These are phyloP conservation scores for Boletus rufocinnamomeus DNA, from an alignment of 768 basidiomycete genomes.

Conservation along the genomic window DNA sequence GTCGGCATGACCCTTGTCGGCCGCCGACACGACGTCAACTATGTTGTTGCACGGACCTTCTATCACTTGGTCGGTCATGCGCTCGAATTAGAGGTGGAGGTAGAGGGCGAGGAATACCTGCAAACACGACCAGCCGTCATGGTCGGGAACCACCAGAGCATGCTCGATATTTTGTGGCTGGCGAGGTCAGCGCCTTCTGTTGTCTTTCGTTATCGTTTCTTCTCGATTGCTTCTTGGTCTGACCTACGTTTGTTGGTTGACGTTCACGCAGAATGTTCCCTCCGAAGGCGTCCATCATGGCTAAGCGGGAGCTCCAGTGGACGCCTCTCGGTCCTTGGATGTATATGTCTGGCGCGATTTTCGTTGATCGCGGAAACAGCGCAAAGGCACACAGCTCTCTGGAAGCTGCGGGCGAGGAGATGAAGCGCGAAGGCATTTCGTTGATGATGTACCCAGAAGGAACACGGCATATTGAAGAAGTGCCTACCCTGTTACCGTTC, in stretches of 20 bases:
- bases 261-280: slow-evolving; percentile 70
- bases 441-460: slow-evolving; percentile 98
- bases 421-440: slow-evolving; percentile 71
- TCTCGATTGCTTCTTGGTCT: slow-evolving; percentile 9
- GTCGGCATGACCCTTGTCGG: slow-evolving; percentile 68
- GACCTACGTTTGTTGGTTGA: slow-evolving; percentile 6
- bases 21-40: slow-evolving; percentile 77
- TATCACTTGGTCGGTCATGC: slow-evolving; percentile 64
- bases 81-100: slow-evolving; percentile 66
- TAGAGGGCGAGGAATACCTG: slow-evolving; percentile 88
- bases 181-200: slow-evolving; percentile 58
- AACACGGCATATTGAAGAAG: slow-evolving; percentile 72
- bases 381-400: slow-evolving; percentile 73
- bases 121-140: slow-evolving; percentile 69
- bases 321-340: slow-evolving; percentile 91
- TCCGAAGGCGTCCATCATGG: slow-evolving; percentile 80
- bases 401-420: slow-evolving; percentile 70
- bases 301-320: slow-evolving; percentile 88
- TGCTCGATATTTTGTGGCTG: slow-evolving; percentile 82
- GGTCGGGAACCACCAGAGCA: slow-evolving; percentile 91
- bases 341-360: slow-evolving; percentile 86
- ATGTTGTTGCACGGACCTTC: slow-evolving; percentile 81
- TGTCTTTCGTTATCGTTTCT: slow-evolving; percentile 16
- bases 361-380: slow-evolving; percentile 85
- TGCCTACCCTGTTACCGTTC: slow-evolving; percentile 75